Evolutionary conservation across 164 flowering plant genomes (phyloP).

Genomic region (Kalanchoe fedtschenkoi): DNA sequence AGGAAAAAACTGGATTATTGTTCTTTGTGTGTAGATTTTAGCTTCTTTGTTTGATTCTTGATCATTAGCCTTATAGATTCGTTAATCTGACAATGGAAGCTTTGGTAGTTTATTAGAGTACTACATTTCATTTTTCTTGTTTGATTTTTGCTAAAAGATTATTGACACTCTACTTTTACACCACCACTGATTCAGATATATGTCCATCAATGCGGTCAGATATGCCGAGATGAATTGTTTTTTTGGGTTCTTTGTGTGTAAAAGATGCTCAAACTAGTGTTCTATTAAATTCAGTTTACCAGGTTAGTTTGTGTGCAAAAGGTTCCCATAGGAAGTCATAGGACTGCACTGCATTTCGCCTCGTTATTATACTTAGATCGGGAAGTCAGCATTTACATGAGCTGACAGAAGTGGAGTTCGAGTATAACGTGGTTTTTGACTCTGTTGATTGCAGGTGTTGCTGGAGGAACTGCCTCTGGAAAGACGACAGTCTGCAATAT

Average conservation of each 20-base stretch:
- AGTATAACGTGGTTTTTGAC: not conserved
- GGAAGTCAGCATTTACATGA: not conserved
- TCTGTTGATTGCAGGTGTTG: conserved; percentile 35
- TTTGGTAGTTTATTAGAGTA: not conserved
- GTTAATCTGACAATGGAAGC: too few relatives aligned
- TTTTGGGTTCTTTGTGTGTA: too few relatives aligned
- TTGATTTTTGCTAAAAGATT: not conserved
- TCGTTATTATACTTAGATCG: not conserved
- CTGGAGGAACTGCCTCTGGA: conserved; percentile 70
- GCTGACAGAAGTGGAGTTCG: not conserved
- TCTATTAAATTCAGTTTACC: too few relatives aligned
- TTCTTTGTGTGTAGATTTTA: not conserved
- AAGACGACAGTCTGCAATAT: conserved; percentile 64
- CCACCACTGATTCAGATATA: too few relatives aligned
- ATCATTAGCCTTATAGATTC: not conserved
- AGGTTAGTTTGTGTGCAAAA: not conserved
- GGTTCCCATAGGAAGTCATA: not conserved
- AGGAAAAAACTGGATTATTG: too few relatives aligned
- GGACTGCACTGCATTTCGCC: not conserved
- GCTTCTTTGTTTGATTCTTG: not conserved
- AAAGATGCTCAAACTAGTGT: too few relatives aligned
- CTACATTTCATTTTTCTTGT: not conserved
- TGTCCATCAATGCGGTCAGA: too few relatives aligned
- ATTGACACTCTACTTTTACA: not conserved
- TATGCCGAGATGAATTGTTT: too few relatives aligned